phyloP scores from a whole-genome alignment of 352 stramenopile species.

The Elongisporangium anandrum region DNA sequence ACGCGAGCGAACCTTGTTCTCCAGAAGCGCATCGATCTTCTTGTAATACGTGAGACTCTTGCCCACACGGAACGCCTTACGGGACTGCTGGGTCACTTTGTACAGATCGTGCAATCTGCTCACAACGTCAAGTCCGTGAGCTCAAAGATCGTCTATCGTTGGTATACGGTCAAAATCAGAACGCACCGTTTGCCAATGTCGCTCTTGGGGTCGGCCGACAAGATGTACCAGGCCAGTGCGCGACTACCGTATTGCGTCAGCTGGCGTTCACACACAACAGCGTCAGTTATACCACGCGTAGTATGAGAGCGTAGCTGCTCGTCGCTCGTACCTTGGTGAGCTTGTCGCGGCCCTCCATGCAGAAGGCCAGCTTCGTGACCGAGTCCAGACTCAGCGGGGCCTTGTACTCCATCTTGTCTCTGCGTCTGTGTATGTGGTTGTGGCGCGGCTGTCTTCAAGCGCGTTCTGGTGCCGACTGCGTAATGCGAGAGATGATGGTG shows the following conservation, averaged over 20 bases:
- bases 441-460: neutral
- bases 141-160: neutral
- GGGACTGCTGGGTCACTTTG: slow-evolving; percentile 75
- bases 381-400: slow-evolving; percentile 58
- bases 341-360: slow-evolving; percentile 82
- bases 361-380: slow-evolving; percentile 64
- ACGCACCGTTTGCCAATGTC: slow-evolving; percentile 59
- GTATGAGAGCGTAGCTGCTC: neutral
- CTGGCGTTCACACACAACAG: slow-evolving; percentile 12
- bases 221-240: slow-evolving; percentile 72
- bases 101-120: slow-evolving; percentile 60
- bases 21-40: slow-evolving; percentile 53
- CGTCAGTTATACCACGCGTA: neutral
- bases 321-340: slow-evolving; percentile 67
- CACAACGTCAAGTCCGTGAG: neutral
- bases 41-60: slow-evolving; percentile 82
- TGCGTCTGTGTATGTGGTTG: neutral
- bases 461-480: neutral
- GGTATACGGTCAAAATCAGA: neutral
- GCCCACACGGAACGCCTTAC: slow-evolving; percentile 82
- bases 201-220: slow-evolving; percentile 79
- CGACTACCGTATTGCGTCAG: slow-evolving; percentile 82
- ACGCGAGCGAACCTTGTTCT: slow-evolving; percentile 41
- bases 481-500: neutral
- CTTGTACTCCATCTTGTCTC: slow-evolving; percentile 35